phyloP scores from a whole-genome alignment of 2,329 filamentous ascomycete genomes.

The Ophiosphaerella narmari region DNA sequence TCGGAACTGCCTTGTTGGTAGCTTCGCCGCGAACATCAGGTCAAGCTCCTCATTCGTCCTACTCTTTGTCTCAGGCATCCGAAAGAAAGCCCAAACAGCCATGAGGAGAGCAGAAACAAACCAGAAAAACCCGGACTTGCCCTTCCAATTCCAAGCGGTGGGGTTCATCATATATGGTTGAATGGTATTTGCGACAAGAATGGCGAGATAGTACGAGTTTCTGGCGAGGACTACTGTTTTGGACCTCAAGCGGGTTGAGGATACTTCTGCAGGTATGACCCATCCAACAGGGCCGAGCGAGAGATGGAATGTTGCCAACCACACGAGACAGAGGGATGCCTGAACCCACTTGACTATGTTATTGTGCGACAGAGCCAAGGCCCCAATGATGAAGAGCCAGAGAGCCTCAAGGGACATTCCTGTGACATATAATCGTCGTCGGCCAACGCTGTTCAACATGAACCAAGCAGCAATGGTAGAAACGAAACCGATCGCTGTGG shows the following conservation, averaged over 20 bases:
- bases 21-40: conserved; percentile 68
- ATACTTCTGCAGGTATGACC: conserved; percentile 80
- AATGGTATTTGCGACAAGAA: conserved; percentile 78
- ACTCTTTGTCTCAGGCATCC: conserved; percentile 75
- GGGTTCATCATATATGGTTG: conserved; percentile 59
- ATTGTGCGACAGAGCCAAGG: background rate
- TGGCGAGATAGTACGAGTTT: conserved; percentile 75
- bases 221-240: conserved; percentile 86
- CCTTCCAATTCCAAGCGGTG: conserved; percentile 78
- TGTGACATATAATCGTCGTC: background rate
- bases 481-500: background rate
- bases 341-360: background rate
- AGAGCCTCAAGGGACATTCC: background rate
- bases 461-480: background rate
- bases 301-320: conserved; percentile 11
- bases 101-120: conserved; percentile 74
- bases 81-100: conserved; percentile 76
- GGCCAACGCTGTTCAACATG: background rate
- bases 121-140: conserved; percentile 85
- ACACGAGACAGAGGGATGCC: background rate
- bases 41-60: conserved; percentile 83
- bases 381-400: background rate
- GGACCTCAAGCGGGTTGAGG: conserved; percentile 78
- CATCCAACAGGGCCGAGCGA: conserved; percentile 48
- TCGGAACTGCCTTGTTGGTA: conserved; percentile 23